These are phyloP conservation scores for Pezicula rhizophila DNA, from an alignment of 2,329 filamentous ascomycete species.

Conservation along the genomic window DNA sequence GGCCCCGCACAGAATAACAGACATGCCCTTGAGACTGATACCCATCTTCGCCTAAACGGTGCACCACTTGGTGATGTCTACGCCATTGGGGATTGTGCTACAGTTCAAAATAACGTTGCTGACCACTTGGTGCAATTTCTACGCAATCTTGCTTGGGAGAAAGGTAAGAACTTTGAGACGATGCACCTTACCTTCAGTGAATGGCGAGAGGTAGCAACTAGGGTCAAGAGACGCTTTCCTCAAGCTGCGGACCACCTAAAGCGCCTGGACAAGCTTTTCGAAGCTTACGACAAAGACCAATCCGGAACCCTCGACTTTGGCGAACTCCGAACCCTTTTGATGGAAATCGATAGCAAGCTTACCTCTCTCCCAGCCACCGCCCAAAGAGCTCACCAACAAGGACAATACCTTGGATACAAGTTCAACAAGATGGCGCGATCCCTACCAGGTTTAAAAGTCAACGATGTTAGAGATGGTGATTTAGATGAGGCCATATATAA, in stretches of 20 bases:
- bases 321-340: slow-evolving; percentile 81
- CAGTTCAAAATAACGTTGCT: slow-evolving; percentile 94
- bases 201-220: slow-evolving; percentile 78
- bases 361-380: slow-evolving; percentile 93
- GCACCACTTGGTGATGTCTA: slow-evolving; percentile 92
- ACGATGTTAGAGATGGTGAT: slow-evolving; percentile 82
- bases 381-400: slow-evolving; percentile 94
- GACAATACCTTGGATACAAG: slow-evolving; percentile 85
- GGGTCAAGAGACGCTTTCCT: slow-evolving; percentile 84
- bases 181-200: slow-evolving; percentile 80
- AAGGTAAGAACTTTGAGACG: slow-evolving; percentile 82
- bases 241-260: slow-evolving; percentile 83
- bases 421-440: slow-evolving; percentile 84
- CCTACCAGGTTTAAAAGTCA: slow-evolving; percentile 67
- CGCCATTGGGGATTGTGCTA: slow-evolving; percentile 91
- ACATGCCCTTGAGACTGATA: slow-evolving; percentile 90
- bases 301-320: slow-evolving; percentile 90
- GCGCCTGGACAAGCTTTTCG: slow-evolving; percentile 85
- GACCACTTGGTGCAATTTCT: slow-evolving; percentile 89
- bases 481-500: slow-evolving; percentile 89
- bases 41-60: slow-evolving; percentile 83
- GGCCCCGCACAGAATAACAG: slow-evolving; percentile 74
- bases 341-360: slow-evolving; percentile 90
- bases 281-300: slow-evolving; percentile 87
- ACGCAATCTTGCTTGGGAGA: slow-evolving; percentile 84